Evolutionary conservation across 768 basidiomycete genomes (phyloP), one percentile per base, ranked within the genome.

Genomic region (Tylopilus subfusipes): DNA sequence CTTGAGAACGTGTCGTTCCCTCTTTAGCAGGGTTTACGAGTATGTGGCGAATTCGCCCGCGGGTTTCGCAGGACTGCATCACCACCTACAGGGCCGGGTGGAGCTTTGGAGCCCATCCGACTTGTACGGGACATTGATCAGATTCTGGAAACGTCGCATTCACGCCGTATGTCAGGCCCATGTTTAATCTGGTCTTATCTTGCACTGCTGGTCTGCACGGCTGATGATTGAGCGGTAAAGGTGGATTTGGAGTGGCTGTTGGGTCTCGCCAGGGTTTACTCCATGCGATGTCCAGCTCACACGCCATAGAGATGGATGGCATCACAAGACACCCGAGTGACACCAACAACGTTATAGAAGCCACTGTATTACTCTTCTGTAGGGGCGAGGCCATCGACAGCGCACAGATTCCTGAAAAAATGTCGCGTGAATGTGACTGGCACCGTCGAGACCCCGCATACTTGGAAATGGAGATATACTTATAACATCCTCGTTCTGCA

Each of bases 391-490:
- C 49, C 56, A 43, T 52, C 54, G 45, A 61, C 48, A 45, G 29
- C 22, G 50, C 24, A 39, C 25, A 43, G 29, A 59, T 70, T 52
- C 55, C 62, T 63, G 62, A 56, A 61, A n/a, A 63, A 46, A 25
- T 50, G 50, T 58, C 53, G 57, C 45, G 42, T 62, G 54, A 50
- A 60, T 52, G 64, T 65, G 53, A 45, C n/a, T 68, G 63, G 68
- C 63, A 62, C 51, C 55, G 52, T 58, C 55, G 53, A 65, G 68
- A 71, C 68, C 69, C 67, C 69, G 64, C 60, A 49, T 63, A 55
- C 60, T 64, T 44, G 52, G 53, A 45, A 54, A 52, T 44, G 61
- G 46, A 46, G 42, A 22, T 39, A 48, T 52, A 40, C 46, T 42
- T 70, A 62, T 66, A 69, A 52, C 55, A 39, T 27, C 40, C 50